A percentile compares a stretch with the other conserved stretches of the same genome.
phyloP scores from a whole-genome alignment of 441 rosid genomes.

The Kokia cookei region DNA sequence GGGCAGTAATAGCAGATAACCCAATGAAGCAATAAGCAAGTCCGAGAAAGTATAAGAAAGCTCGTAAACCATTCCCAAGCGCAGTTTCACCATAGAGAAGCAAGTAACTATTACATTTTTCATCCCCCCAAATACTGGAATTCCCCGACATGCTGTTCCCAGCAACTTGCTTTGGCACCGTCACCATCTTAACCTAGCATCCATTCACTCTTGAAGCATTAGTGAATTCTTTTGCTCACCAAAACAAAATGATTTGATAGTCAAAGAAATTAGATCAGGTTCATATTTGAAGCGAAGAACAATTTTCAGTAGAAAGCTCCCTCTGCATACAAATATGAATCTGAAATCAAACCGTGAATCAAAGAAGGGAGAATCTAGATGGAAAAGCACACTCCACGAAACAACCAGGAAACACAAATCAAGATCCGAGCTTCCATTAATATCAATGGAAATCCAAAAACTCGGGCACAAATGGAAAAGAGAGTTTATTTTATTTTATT shows the following conservation, averaged over 20 bases:
- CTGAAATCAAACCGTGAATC: background rate
- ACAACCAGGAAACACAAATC: background rate
- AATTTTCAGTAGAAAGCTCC: background rate
- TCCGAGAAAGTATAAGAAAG: slow-evolving; percentile 47
- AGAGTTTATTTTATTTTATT: background rate
- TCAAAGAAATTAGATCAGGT: background rate
- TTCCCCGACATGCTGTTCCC: slow-evolving; percentile 14
- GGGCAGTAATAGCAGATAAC: slow-evolving; percentile 77
- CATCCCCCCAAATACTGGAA: slow-evolving; percentile 22
- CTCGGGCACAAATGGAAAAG: background rate
- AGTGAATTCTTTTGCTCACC: background rate
- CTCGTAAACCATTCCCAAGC: slow-evolving; percentile 39
- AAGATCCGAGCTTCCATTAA: background rate
- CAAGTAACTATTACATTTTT: slow-evolving; percentile 59
- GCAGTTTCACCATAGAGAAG: slow-evolving; percentile 48
- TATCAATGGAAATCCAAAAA: background rate
- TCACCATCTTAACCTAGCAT: slow-evolving; percentile 24
- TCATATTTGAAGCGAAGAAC: background rate
- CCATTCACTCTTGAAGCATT: slow-evolving; percentile 2
- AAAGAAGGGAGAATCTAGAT: background rate
- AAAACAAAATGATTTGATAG: slow-evolving; percentile 2
- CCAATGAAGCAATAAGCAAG: slow-evolving; percentile 87
- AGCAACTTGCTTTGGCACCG: slow-evolving; percentile 14
- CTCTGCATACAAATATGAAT: background rate
- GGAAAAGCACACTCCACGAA: background rate